Evolutionary conservation across 345 rosid species (phyloP).

Genomic region (Populus ilicifolia): DNA sequence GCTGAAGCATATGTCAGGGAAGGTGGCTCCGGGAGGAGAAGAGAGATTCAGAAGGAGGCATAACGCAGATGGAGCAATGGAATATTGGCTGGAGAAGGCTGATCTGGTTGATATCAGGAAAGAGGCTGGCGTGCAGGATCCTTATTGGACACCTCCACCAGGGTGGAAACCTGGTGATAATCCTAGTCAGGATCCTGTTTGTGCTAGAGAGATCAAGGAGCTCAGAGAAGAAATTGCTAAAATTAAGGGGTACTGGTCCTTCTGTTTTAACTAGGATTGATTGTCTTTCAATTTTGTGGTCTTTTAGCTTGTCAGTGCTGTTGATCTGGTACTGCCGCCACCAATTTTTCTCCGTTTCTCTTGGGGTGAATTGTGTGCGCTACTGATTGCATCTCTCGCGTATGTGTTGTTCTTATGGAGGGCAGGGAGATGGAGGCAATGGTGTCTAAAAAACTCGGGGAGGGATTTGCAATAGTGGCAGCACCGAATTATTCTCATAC

Average conservation of each 20-base stretch:
- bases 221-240: slow-evolving; percentile 43
- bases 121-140: slow-evolving; percentile 83
- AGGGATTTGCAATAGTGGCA: slow-evolving; percentile 29
- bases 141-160: slow-evolving; percentile 91
- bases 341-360: neutral
- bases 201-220: slow-evolving; percentile 58
- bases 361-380: neutral
- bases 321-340: neutral
- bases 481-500: slow-evolving; percentile 40
- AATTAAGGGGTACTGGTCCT: slow-evolving; percentile 41
- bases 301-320: neutral
- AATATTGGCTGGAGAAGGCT: slow-evolving; percentile 89
- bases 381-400: neutral
- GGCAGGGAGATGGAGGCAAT: slow-evolving; percentile 44
- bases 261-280: neutral
- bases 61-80: slow-evolving; percentile 94
- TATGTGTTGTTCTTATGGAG: neutral
- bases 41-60: slow-evolving; percentile 86
- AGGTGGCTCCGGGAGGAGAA: slow-evolving; percentile 82
- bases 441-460: slow-evolving; percentile 46
- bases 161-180: slow-evolving; percentile 92
- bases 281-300: neutral
- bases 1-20: slow-evolving; percentile 94
- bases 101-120: slow-evolving; percentile 61
- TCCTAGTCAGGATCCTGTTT: slow-evolving; percentile 75